Conservation (phyloP, 225 moss, liverwort and hornwort genomes). For the Bryoerythrophyllum caledonicum region DNA sequence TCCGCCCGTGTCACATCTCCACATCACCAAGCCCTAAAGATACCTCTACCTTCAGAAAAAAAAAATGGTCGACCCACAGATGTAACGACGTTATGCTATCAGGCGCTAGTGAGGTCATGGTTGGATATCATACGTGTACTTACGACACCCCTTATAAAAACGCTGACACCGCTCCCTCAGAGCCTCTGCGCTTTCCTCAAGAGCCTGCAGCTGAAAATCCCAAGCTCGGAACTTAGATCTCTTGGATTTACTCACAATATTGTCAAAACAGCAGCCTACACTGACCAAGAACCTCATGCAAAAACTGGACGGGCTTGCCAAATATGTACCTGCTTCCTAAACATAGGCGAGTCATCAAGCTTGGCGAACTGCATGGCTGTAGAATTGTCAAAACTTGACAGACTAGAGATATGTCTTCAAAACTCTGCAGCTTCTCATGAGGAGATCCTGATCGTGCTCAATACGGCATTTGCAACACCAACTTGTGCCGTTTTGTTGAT, state of each 20-base stretch:
- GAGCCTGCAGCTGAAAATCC: constrained; percentile 70
- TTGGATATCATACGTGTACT: constrained; percentile 62
- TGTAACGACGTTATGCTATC: constrained; percentile 9
- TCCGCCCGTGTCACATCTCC: background rate
- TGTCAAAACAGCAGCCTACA: constrained; percentile 14
- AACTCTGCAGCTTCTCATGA: constrained; percentile 22
- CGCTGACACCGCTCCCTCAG: constrained; percentile 93
- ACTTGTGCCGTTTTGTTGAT: constrained; percentile 1
- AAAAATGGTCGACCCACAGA: constrained; percentile 4
- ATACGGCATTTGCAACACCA: constrained; percentile 14
- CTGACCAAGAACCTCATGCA: background rate
- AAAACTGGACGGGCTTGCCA: constrained; percentile 19
- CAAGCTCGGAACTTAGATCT: constrained; percentile 15
- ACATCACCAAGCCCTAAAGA: constrained; percentile 14
- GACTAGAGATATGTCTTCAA: constrained; percentile 23
- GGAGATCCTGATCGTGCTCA: constrained; percentile 4
- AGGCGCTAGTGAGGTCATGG: constrained; percentile 6
- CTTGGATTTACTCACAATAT: background rate
- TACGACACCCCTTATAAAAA: constrained; percentile 91
- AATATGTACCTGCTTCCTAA: constrained; percentile 78
- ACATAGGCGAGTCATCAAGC: constrained; percentile 97
- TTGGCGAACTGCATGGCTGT: constrained; percentile 94
- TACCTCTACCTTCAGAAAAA: background rate
- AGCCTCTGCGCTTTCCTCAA: constrained; percentile 92
- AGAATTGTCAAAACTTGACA: constrained; percentile 35